Conservation (phyloP, 805 yeast genomes). For the Brettanomyces bruxellensis region DNA sequence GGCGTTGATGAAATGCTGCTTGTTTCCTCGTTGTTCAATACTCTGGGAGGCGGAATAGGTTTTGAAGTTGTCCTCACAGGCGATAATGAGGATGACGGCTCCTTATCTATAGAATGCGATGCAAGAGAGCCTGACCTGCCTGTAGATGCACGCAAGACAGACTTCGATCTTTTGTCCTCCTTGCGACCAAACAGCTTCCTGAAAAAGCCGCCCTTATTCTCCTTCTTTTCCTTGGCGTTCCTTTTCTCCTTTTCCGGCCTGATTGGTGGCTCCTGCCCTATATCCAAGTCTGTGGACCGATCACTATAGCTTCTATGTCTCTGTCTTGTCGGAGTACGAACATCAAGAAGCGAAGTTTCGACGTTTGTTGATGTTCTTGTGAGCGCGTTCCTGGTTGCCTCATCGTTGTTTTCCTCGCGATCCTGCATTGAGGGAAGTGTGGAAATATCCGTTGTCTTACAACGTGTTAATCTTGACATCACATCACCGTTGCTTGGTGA, state of each 20-base stretch:
- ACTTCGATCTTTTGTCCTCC: too few relatives aligned
- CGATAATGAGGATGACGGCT: too few relatives aligned
- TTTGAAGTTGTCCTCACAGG: too few relatives aligned
- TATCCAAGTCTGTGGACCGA: not conserved
- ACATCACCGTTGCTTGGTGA: conserved; percentile 4
- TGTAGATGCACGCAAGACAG: too few relatives aligned
- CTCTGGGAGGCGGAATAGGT: not conserved
- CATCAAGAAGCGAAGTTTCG: conserved; percentile 10
- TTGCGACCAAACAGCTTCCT: conserved; percentile 6
- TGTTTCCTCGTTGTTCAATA: conserved; percentile 1
- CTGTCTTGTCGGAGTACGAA: not conserved
- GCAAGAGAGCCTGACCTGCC: too few relatives aligned
- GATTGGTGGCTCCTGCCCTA: not conserved
- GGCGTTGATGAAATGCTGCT: not conserved
- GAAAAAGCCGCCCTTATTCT: conserved; percentile 10
- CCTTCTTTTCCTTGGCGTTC: conserved; percentile 7
- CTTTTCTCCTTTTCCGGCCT: not conserved
- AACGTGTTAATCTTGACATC: conserved; percentile 11
- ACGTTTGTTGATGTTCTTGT: conserved; percentile 23
- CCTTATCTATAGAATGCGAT: too few relatives aligned
- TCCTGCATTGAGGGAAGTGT: not conserved
- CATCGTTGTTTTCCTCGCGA: conserved; percentile 6
- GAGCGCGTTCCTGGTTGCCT: conserved; percentile 7
- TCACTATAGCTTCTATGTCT: not conserved
- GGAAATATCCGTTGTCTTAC: conserved; percentile 17